Base-by-base conservation (phyloP, 129 eudicot genomes). In the Flaveria robusta region DNA sequence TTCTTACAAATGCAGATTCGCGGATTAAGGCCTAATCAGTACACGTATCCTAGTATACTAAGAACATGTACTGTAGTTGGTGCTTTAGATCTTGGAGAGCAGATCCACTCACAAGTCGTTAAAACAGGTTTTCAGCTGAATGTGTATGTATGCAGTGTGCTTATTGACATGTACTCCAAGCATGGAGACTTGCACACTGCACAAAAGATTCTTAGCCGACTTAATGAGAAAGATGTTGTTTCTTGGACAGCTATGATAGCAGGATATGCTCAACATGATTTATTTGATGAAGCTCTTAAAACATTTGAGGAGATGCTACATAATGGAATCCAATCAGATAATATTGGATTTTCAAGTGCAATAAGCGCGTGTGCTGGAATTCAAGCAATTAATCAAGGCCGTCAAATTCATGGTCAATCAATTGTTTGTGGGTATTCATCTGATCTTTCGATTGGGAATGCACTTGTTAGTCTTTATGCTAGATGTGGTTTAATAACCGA, bases 231-330 rank as follows among this genome's bases (percentile, higher is more conserved):
- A 43, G 99, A 95, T 80, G 86, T 91, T 77, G 97, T 95, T 71
- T 87, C 99, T 4, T 95, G 97, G 99, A 95, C 99, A 64, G 92
- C 99, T 41, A 87, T 95, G 97, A 87, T 95, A 39, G 87, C 97
- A 12, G 97, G 99, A 71, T 95, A 87, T 49, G 63, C 92, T 55
- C 96, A 89, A 75, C 92, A 91, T 76, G 87, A 89, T 66, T 51
- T 89, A 63, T 88, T 86, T 75, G 58, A 64, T 45, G 96, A 89
- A 86, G 99, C 99, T 66, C 85, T 95, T 19, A 85, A 83, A 77
- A 86, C 89, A 6, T 91, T 91, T 83, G 72, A 75, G 74, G 97
- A 95, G 79, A 95, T 95, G 99, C 79, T 82, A 74, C 73, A 68
- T 41, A 80, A 60, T 10, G 94, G 97, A 46, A 87, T 95, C 76